Conservation (phyloP, 768 basidiomycete genomes). For the Lactarius sanguifluus region DNA sequence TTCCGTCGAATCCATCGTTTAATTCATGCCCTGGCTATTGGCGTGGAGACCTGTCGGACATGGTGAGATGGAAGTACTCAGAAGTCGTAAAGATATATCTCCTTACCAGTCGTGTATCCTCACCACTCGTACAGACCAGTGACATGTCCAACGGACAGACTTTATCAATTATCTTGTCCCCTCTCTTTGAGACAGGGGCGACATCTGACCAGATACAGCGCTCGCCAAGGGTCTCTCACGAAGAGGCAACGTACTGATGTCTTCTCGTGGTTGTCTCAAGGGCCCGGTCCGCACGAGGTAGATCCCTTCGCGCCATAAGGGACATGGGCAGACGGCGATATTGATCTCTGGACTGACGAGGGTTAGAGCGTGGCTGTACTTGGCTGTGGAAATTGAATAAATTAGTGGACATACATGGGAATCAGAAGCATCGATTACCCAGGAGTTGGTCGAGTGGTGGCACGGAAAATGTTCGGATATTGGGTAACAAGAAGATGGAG, state of each 20-base stretch:
- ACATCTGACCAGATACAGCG: background rate
- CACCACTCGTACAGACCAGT: background rate
- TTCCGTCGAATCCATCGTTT: background rate
- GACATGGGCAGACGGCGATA: background rate
- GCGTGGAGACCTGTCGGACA: background rate
- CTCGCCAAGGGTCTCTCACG: background rate
- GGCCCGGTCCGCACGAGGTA: background rate
- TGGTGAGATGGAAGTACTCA: background rate
- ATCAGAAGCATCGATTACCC: background rate
- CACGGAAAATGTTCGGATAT: constrained; percentile 4
- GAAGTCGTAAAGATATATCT: background rate
- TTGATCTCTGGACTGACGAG: background rate
- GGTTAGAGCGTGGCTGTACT: background rate
- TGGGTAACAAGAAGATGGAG: background rate
- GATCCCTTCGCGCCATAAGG: background rate
- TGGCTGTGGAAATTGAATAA: background rate
- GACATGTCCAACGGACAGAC: background rate
- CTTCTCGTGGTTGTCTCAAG: background rate
- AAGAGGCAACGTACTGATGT: background rate
- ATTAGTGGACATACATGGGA: background rate
- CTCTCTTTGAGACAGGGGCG: background rate
- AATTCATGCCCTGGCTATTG: background rate
- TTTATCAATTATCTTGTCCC: background rate
- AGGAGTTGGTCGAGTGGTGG: background rate
- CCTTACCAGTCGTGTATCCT: background rate